Conservation (phyloP, 768 basidiomycete genomes). For the Phaeotremella fagi region DNA sequence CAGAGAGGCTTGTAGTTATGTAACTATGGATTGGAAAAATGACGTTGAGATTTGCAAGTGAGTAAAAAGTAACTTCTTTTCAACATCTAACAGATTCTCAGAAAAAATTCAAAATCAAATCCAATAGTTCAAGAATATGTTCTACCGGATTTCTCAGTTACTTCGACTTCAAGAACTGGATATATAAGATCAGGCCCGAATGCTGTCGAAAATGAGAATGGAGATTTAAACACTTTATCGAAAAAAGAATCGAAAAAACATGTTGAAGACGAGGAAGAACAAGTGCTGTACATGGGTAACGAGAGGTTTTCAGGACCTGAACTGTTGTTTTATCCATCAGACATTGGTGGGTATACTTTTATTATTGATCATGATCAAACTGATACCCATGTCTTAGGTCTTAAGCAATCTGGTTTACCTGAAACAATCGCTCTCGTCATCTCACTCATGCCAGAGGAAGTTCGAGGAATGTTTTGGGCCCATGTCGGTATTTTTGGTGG, state of each 20-base stretch:
- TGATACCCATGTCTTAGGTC: conserved; percentile 51
- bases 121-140: conserved; percentile 80
- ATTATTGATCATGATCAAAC: not conserved
- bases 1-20: conserved; percentile 85
- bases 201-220: conserved; percentile 7
- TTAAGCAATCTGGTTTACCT: conserved; percentile 75
- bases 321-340: conserved; percentile 79
- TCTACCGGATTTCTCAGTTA: conserved; percentile 70
- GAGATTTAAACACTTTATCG: conserved; percentile 52
- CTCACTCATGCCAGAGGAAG: conserved; percentile 65
- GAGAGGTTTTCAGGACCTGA: conserved; percentile 93
- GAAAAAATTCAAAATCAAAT: conserved; percentile 56
- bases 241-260: conserved; percentile 46
- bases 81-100: conserved; percentile 6
- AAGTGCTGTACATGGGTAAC: conserved; percentile 76
- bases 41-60: conserved; percentile 79
- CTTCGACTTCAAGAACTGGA: conserved; percentile 51
- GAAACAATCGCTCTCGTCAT: conserved; percentile 72
- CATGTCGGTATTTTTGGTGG: conserved; percentile 90
- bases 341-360: conserved; percentile 62
- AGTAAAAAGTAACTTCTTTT: too few species aligned
- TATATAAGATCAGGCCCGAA: conserved; percentile 52
- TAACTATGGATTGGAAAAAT: conserved; percentile 61
- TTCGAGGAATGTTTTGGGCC: conserved; percentile 92
- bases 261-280: conserved; percentile 51